These are phyloP conservation scores for Kondoa subrosea DNA, from an alignment of 768 basidiomycete species.

Conservation along the genomic window DNA sequence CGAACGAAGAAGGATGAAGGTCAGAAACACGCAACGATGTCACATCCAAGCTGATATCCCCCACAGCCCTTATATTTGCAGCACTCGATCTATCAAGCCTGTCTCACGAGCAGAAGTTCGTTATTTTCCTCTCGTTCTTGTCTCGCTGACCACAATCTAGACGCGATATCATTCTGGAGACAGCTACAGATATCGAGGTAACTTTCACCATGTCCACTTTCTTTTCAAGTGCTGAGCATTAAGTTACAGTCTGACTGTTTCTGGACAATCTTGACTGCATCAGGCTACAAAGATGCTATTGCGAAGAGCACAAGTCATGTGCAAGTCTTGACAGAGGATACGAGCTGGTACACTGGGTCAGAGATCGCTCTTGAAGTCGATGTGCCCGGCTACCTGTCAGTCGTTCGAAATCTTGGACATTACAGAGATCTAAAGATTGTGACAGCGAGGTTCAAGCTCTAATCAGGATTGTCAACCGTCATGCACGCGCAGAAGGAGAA, in stretches of 20 bases:
- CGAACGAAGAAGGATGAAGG: conserved; percentile 3
- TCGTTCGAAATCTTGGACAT: background rate
- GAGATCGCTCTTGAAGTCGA: background rate
- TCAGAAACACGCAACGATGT: background rate
- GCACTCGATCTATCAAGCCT: background rate
- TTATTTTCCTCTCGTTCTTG: background rate
- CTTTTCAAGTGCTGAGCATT: background rate
- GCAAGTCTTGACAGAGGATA: background rate
- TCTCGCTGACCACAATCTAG: background rate
- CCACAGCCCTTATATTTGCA: conserved; percentile 1
- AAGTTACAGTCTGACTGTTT: background rate
- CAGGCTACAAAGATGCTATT: conserved; percentile 4
- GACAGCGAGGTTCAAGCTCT: background rate
- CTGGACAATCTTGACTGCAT: conserved; percentile 1
- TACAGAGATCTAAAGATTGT: background rate
- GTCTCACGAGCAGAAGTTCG: background rate
- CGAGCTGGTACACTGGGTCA: background rate
- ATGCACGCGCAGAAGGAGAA: too few relatives aligned
- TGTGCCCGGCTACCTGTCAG: background rate
- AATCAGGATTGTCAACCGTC: background rate
- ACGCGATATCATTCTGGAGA: conserved; percentile 1
- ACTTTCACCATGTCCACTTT: background rate
- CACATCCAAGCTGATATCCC: background rate
- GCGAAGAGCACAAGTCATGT: background rate
- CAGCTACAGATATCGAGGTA: conserved; percentile 2